Percentiles rank a stretch among this genome's conserved stretches.
Evolutionary conservation across 2,329 filamentous ascomycete species (phyloP).

Genomic region (Pseudogymnoascus sp.): DNA sequence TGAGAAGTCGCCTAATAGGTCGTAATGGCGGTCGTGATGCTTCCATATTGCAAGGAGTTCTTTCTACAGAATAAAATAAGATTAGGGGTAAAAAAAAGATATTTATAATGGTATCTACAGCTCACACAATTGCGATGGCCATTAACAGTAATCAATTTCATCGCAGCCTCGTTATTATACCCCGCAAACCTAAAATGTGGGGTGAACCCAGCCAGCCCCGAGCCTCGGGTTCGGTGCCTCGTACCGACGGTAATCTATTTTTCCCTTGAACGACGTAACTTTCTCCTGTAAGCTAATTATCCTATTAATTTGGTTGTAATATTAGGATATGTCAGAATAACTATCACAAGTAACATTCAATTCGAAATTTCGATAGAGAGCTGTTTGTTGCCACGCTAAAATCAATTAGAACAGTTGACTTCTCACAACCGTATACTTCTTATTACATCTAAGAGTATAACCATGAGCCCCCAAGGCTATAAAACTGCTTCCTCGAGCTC

Average conservation of each 20-base stretch:
- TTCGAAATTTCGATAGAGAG: neutral
- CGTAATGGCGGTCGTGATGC: conserved; percentile 10
- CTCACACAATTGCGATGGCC: neutral
- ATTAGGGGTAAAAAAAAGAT: neutral
- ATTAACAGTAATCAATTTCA: neutral
- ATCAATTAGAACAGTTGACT: neutral
- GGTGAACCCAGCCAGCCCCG: neutral
- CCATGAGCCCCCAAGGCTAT: neutral
- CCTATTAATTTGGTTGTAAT: neutral
- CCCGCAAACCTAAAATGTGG: neutral
- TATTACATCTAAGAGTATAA: neutral
- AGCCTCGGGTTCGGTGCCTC: neutral
- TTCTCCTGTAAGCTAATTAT: neutral
- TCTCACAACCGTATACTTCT: neutral
- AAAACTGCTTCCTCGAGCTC: neutral
- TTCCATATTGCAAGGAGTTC: neutral
- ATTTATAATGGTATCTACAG: neutral
- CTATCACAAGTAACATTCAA: neutral
- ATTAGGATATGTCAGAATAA: neutral
- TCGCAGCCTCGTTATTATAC: neutral
- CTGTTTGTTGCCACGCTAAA: neutral
- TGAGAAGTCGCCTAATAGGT: conserved; percentile 42
- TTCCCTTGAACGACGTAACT: neutral
- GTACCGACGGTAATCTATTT: neutral
- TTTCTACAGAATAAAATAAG: neutral